A percentile compares a stretch with the other conserved stretches of the same genome.
Conservation (phyloP, 1,139 yeast species). For the Taiozyma onychis region DNA sequence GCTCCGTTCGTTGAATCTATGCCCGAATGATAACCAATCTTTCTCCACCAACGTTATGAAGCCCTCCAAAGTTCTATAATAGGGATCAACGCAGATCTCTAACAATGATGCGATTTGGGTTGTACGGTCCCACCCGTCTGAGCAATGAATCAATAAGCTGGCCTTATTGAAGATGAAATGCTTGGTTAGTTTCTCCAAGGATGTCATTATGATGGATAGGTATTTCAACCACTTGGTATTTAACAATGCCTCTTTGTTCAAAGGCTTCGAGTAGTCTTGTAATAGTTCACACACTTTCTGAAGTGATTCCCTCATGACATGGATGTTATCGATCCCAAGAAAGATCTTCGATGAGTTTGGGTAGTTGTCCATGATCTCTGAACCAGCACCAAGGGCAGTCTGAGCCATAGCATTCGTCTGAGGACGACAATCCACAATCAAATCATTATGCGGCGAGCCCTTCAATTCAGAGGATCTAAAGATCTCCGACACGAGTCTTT, state of each 20-base stretch:
- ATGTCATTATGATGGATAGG: constrained; percentile 59
- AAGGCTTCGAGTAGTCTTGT: constrained; percentile 49
- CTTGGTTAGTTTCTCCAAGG: constrained; percentile 73
- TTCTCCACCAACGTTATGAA: constrained; percentile 82
- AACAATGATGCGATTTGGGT: constrained; percentile 82
- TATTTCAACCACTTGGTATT: constrained; percentile 82
- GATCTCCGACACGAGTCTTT: constrained; percentile 67
- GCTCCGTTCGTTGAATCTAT: constrained; percentile 76
- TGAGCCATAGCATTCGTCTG: constrained; percentile 95
- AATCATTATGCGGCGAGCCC: constrained; percentile 41
- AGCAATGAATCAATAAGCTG: constrained; percentile 84
- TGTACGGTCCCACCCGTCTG: constrained; percentile 99
- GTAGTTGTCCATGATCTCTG: constrained; percentile 88
- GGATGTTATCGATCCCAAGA: constrained; percentile 90
- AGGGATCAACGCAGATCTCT: constrained; percentile 87
- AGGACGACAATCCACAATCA: constrained; percentile 89
- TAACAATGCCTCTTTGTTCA: constrained; percentile 36
- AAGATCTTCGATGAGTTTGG: constrained; percentile 58
- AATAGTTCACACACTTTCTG: constrained; percentile 56
- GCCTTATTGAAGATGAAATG: constrained; percentile 78
- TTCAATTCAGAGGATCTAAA: constrained; percentile 38
- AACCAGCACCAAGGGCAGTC: constrained; percentile 94
- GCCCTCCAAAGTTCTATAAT: constrained; percentile 80
- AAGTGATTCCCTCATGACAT: constrained; percentile 86
- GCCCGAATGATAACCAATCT: constrained; percentile 96